A percentile compares a stretch with the other conserved stretches of the same genome.
Conservation (phyloP, 352 stramenopile species). For the Phytophthora brassicae region DNA sequence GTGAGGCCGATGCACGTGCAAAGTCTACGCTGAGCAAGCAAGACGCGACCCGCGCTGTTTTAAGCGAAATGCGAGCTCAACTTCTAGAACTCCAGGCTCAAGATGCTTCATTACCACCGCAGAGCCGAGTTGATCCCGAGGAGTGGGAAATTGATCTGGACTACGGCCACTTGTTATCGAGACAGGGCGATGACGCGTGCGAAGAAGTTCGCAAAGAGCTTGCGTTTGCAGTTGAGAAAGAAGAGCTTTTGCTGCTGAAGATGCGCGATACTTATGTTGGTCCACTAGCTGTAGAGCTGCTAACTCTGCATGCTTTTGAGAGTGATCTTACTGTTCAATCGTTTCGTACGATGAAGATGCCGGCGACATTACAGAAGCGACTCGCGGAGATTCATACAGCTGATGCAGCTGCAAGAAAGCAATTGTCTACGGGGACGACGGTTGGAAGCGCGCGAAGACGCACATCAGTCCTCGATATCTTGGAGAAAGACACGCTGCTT, state of each 20-base stretch:
- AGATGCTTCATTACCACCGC: conserved; percentile 50
- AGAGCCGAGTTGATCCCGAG: conserved; percentile 59
- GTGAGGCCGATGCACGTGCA: conserved; percentile 78
- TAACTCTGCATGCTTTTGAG: conserved; percentile 73
- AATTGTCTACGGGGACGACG: background rate
- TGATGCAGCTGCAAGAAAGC: conserved; percentile 22
- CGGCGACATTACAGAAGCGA: conserved; percentile 55
- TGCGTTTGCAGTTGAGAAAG: conserved; percentile 75
- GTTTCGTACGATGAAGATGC: conserved; percentile 85
- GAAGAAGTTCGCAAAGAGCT: conserved; percentile 89
- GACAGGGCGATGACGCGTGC: conserved; percentile 72
- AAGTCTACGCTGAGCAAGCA: conserved; percentile 75
- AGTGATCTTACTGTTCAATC: conserved; percentile 68
- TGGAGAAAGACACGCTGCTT: conserved; percentile 51
- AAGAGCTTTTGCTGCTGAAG: conserved; percentile 85
- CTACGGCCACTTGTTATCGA: conserved; percentile 70
- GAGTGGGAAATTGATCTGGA: conserved; percentile 91
- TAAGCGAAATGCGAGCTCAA: conserved; percentile 83
- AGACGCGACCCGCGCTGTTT: conserved; percentile 83
- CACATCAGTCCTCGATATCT: conserved; percentile 68
- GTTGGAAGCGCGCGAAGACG: conserved; percentile 1
- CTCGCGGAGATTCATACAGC: conserved; percentile 70
- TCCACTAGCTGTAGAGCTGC: conserved; percentile 70
- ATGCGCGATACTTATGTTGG: conserved; percentile 78
- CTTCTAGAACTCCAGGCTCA: conserved; percentile 69